Evolutionary conservation across 148 eudicot species (phyloP).

Genomic region (Beta vulgaris): DNA sequence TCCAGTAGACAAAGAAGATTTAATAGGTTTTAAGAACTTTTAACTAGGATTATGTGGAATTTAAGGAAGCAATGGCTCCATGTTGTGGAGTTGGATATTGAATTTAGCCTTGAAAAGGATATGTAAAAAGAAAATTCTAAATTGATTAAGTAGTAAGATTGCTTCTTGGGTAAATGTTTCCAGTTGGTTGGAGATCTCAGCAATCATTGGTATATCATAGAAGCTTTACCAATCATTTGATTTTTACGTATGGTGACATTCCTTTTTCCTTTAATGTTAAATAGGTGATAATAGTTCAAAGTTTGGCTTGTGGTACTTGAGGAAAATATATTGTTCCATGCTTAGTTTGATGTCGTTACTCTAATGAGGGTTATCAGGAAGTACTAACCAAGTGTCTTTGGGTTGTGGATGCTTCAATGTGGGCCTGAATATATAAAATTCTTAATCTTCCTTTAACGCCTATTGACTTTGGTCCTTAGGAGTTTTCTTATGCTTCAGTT

Average conservation of each 20-base stretch:
- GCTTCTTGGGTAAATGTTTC: neutral
- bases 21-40: too few relatives aligned
- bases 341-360: neutral
- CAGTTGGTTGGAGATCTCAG: neutral
- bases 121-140: too few relatives aligned
- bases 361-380: neutral
- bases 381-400: neutral
- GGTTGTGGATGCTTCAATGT: neutral
- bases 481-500: neutral
- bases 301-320: neutral
- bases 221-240: neutral
- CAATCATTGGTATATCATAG: neutral
- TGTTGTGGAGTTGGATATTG: neutral
- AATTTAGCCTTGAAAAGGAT: too few relatives aligned
- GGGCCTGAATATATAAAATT: too few relatives aligned
- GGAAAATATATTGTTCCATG: neutral
- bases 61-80: too few relatives aligned
- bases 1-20: too few relatives aligned
- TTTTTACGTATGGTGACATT: neutral
- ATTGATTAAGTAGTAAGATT: too few relatives aligned
- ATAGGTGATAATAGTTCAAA: neutral
- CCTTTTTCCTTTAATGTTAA: neutral
- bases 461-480: neutral
- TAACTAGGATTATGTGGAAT: too few relatives aligned
- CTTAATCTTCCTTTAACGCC: neutral